Percentiles rank a stretch among this genome's conserved stretches.
Evolutionary conservation across 371 early-diverging fungal genomes (phyloP).

Genomic region (Mucor ambiguus): DNA sequence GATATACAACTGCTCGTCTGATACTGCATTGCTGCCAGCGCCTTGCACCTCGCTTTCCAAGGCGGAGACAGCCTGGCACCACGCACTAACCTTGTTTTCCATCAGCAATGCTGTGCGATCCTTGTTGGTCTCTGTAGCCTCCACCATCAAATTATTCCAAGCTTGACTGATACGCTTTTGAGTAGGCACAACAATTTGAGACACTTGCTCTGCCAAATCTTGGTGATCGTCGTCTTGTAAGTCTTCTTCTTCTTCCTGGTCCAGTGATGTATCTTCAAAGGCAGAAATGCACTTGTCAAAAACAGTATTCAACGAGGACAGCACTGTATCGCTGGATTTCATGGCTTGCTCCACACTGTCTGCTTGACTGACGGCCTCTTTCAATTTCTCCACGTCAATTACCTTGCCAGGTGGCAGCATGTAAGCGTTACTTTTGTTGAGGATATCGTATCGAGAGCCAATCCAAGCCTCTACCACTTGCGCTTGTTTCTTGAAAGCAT

Average conservation of each 20-base stretch:
- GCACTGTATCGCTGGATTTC: slow-evolving; percentile 28
- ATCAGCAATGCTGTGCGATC: slow-evolving; percentile 14
- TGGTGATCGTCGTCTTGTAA: slow-evolving; percentile 16
- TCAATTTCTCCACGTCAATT: slow-evolving; percentile 21
- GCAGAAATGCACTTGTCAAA: slow-evolving; percentile 32
- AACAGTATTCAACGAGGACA: slow-evolving; percentile 17
- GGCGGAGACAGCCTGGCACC: neutral
- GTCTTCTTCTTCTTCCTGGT: slow-evolving; percentile 11
- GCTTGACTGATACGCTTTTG: slow-evolving; percentile 20
- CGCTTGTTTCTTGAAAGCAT: slow-evolving; percentile 36
- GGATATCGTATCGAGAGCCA: slow-evolving; percentile 17
- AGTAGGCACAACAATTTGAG: slow-evolving; percentile 13
- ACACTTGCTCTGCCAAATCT: slow-evolving; percentile 11
- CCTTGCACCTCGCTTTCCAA: neutral
- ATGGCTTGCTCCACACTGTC: slow-evolving; percentile 36
- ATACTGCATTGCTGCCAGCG: neutral
- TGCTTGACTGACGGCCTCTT: slow-evolving; percentile 30
- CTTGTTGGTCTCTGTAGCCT: slow-evolving; percentile 9
- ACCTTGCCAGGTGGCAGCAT: neutral
- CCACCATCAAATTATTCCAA: slow-evolving; percentile 15
- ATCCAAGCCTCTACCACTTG: slow-evolving; percentile 39
- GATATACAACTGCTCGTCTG: neutral
- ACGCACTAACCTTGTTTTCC: slow-evolving; percentile 11
- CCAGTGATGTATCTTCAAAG: slow-evolving; percentile 22
- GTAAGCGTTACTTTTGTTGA: slow-evolving; percentile 17